Conservation (phyloP, 2,329 filamentous ascomycete genomes). For the Aspergillus sp. region DNA sequence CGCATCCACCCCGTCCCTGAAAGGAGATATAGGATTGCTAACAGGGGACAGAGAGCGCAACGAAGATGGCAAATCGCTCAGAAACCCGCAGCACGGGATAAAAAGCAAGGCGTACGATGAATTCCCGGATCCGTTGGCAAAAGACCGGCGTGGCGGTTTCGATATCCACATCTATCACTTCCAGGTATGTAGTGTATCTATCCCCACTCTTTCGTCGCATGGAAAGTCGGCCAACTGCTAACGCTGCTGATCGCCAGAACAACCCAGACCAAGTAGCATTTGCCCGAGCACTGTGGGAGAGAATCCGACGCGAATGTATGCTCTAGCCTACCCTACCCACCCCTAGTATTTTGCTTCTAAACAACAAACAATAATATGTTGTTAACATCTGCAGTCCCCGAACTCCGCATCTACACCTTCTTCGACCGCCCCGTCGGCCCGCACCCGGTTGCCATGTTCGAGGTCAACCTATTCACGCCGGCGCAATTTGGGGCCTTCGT, state of each 20-base stretch:
- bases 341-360: background rate
- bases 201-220: too few relatives aligned
- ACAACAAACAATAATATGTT: conserved; percentile 1
- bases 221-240: too few relatives aligned
- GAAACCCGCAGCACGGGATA: conserved; percentile 53
- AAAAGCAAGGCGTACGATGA: conserved; percentile 60
- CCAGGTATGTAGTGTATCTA: conserved; percentile 30
- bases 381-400: conserved; percentile 70
- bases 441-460: conserved; percentile 80
- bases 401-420: conserved; percentile 69
- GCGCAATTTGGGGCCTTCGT: conserved; percentile 84
- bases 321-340: conserved; percentile 4
- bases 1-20: too few relatives aligned
- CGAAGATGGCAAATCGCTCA: conserved; percentile 67
- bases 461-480: conserved; percentile 79
- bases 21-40: too few relatives aligned
- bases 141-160: conserved; percentile 61
- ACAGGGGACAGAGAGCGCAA: conserved; percentile 42
- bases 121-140: conserved; percentile 61
- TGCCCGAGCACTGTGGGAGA: conserved; percentile 63
- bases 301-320: conserved; percentile 70
- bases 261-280: conserved; percentile 56
- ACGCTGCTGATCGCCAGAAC: conserved; percentile 34
- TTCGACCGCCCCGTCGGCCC: conserved; percentile 73
- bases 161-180: conserved; percentile 83